Percentiles rank a stretch among this genome's conserved stretches.
phyloP scores from a whole-genome alignment of 768 basidiomycete genomes.

The Tephrocybe rancida region DNA sequence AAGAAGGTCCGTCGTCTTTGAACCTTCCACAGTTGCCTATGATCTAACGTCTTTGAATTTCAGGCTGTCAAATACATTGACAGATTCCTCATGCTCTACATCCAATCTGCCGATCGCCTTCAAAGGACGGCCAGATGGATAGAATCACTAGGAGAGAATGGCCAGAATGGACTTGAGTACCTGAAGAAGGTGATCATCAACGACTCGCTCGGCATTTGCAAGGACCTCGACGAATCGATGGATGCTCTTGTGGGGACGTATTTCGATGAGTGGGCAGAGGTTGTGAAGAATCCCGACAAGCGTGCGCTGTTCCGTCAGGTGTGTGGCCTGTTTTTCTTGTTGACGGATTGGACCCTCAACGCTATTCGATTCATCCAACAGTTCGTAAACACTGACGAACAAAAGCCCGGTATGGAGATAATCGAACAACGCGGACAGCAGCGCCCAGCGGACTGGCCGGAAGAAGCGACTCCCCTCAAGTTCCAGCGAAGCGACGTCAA shows the following conservation, averaged over 20 bases:
- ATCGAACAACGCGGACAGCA: slow-evolving; percentile 63
- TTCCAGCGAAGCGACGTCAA: slow-evolving; percentile 33
- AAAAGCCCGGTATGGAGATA: slow-evolving; percentile 44
- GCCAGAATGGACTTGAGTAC: slow-evolving; percentile 39
- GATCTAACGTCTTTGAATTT: too few relatives aligned
- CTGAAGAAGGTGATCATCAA: slow-evolving; percentile 66
- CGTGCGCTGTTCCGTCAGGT: too few relatives aligned
- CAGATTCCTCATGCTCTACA: too few relatives aligned
- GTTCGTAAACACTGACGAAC: slow-evolving; percentile 65
- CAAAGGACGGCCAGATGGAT: slow-evolving; percentile 45
- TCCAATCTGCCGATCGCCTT: background rate
- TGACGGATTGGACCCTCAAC: background rate
- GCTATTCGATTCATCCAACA: slow-evolving; percentile 49
- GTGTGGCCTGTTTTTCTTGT: slow-evolving; percentile 14
- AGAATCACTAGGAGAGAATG: background rate
- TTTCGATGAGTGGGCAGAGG: slow-evolving; percentile 69
- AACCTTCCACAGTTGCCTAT: too few relatives aligned
- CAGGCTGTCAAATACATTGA: too few relatives aligned
- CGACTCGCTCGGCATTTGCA: slow-evolving; percentile 74
- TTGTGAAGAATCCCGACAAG: too few relatives aligned
- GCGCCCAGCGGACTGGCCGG: slow-evolving; percentile 72
- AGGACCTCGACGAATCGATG: slow-evolving; percentile 69
- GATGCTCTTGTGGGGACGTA: slow-evolving; percentile 64
- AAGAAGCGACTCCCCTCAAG: slow-evolving; percentile 50
- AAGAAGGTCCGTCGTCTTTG: too few relatives aligned